These are phyloP conservation scores for Crucihimalaya himalaica DNA, from an alignment of 345 rosid genomes.

Conservation along the genomic window DNA sequence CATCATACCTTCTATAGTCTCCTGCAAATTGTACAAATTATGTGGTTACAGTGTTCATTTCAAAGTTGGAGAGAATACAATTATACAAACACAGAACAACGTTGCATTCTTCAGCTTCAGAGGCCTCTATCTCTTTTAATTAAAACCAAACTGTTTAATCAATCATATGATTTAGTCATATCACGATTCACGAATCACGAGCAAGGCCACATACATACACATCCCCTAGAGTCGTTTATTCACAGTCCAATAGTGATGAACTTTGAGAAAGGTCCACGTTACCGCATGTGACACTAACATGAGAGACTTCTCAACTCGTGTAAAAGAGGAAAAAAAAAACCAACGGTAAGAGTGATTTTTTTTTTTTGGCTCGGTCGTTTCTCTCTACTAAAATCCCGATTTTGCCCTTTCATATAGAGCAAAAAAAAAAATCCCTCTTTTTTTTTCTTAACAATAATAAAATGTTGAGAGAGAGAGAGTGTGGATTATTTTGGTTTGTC, in stretches of 20 bases:
- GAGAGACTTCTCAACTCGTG: conserved; percentile 7
- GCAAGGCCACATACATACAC: background rate
- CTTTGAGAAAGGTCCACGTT: conserved; percentile 10
- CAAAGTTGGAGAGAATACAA: too few species aligned
- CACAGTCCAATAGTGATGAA: background rate
- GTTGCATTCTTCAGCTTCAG: too few species aligned
- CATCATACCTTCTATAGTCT: too few species aligned
- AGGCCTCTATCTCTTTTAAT: too few species aligned
- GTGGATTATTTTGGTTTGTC: conserved; percentile 25
- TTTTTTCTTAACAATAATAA: background rate
- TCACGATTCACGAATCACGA: too few species aligned
- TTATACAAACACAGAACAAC: too few species aligned
- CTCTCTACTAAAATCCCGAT: background rate
- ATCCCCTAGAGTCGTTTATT: background rate
- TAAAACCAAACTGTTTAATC: too few species aligned
- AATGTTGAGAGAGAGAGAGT: conserved; percentile 4
- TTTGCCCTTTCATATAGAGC: background rate
- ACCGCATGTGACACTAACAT: conserved; percentile 25
- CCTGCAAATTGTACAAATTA: too few species aligned
- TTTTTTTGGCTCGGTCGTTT: conserved; percentile 17
- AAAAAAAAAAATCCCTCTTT: background rate
- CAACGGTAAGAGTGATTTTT: conserved; percentile 24
- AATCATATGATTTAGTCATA: too few species aligned
- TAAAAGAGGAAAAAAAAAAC: background rate
- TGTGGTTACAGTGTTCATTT: too few species aligned